Percentiles rank a stretch among this genome's conserved stretches.
Evolutionary conservation across 1,284 basidiomycete genomes (phyloP).

Genomic region (Marasmius fiardii): DNA sequence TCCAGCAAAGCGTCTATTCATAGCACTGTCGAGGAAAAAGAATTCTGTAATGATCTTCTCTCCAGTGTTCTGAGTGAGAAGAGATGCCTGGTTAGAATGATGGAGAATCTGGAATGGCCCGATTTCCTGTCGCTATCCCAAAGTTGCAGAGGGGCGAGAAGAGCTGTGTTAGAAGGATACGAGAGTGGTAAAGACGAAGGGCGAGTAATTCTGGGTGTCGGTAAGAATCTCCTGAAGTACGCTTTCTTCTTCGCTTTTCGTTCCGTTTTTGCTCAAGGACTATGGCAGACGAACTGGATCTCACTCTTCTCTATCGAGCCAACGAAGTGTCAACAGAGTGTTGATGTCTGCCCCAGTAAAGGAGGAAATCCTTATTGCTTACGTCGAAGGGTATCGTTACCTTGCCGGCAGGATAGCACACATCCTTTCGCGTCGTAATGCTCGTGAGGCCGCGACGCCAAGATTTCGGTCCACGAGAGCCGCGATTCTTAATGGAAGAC

Average conservation of each 20-base stretch:
- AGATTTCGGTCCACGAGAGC: conserved; percentile 2
- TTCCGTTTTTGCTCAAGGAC: no score
- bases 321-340: not conserved
- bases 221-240: conserved; percentile 24
- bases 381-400: conserved; percentile 53
- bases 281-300: conserved; percentile 9
- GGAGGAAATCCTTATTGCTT: conserved; percentile 54
- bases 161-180: not conserved
- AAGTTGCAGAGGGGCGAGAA: conserved; percentile 36
- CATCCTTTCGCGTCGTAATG: conserved; percentile 44
- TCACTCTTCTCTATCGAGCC: not conserved
- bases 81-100: conserved; percentile 41
- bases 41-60: conserved; percentile 16
- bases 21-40: not conserved
- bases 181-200: not conserved
- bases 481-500: not conserved
- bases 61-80: conserved; percentile 32
- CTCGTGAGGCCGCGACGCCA: conserved; percentile 54
- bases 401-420: conserved; percentile 32
- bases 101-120: conserved; percentile 45
- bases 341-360: conserved; percentile 38
- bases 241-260: no score
- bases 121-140: conserved; percentile 52
- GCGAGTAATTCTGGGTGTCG: no score
- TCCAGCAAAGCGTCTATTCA: no score